These are phyloP conservation scores for Teratosphaeria zuluensis DNA, from an alignment of 2,329 filamentous ascomycete species.

Conservation along the genomic window DNA sequence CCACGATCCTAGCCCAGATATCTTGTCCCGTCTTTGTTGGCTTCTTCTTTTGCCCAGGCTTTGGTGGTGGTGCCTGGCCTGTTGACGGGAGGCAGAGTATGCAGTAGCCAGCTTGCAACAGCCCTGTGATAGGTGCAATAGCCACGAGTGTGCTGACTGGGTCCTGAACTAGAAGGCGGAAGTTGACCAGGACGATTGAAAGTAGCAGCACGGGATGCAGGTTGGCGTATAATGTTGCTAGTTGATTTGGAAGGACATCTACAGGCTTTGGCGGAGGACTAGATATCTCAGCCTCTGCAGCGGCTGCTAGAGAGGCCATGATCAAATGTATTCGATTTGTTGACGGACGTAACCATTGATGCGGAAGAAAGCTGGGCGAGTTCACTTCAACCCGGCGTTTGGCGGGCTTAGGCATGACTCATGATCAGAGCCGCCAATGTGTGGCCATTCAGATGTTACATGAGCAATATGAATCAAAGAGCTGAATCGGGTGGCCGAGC, in stretches of 20 bases:
- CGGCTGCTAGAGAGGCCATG: neutral
- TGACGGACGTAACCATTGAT: neutral
- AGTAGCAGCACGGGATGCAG: constrained; percentile 60
- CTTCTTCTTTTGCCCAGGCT: constrained; percentile 38
- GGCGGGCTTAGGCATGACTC: neutral
- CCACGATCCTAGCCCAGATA: constrained; percentile 33
- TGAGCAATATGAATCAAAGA: neutral
- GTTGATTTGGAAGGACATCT: constrained; percentile 20
- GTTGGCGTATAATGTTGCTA: constrained; percentile 44
- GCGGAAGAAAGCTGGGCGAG: neutral
- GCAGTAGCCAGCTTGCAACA: constrained; percentile 53
- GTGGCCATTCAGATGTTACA: neutral
- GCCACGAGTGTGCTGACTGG: constrained; percentile 55
- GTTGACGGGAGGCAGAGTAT: constrained; percentile 50
- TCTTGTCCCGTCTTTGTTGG: constrained; percentile 46
- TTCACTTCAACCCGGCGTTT: neutral
- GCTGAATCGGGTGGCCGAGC: too few relatives aligned
- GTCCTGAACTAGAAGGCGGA: constrained; percentile 57
- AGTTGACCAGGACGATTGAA: constrained; percentile 52
- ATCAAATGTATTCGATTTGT: neutral
- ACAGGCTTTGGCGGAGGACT: constrained; percentile 13
- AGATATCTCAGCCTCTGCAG: neutral
- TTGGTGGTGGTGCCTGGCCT: constrained; percentile 35
- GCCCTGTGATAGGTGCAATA: constrained; percentile 52
- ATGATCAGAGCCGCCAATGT: neutral